Evolutionary conservation across 164 flowering plant species (phyloP), one percentile per base, ranked within the genome.

Genomic region (Brasenia schreberi): DNA sequence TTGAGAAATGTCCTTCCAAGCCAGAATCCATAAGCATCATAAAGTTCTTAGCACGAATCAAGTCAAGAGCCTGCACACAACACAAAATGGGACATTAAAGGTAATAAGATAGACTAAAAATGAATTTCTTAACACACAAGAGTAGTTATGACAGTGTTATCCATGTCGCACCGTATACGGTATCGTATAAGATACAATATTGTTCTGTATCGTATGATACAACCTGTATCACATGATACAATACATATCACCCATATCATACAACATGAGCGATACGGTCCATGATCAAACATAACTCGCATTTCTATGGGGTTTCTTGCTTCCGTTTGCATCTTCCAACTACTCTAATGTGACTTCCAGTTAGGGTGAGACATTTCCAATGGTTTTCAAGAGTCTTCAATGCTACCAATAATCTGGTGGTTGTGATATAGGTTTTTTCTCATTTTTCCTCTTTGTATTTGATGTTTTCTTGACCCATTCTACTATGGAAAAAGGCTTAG

Each of bases 21-120:
- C 88, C 82, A 72, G 98, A 92, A 76, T 92, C 98, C 85, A 89
- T 92, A 70, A 92, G 76, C 91, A 85, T 82, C 73, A 79, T 71
- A 64, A 87, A 85, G 72, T 89, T 89, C 76, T 86, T 89, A 64
- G 86, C 91, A 64, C 96, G 96, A 59, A 92, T 89, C 70, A 92
- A 75, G 67, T 92, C 98, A 64, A 92, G 91, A 67, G 98, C 98
- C 96, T 92, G 85, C 58, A 72, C 19, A 61, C 10, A 10, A 61
- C 27, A 3, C 27, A 19, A 18, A 10, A 61, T 9, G 18, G 63
- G 5, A 23, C 18, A 61, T 18, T 0, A 10, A 18, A 61, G 7
- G 9, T 11, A 23, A 61, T 7, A 18, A 61, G 33, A 61, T 61
- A 18, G 7, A 18, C 27, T 61, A 7, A 18, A 58, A 12, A 58